These are phyloP conservation scores for Backusella australiensis DNA, from an alignment of 192 early-diverging fungal species.

Conservation along the genomic window DNA sequence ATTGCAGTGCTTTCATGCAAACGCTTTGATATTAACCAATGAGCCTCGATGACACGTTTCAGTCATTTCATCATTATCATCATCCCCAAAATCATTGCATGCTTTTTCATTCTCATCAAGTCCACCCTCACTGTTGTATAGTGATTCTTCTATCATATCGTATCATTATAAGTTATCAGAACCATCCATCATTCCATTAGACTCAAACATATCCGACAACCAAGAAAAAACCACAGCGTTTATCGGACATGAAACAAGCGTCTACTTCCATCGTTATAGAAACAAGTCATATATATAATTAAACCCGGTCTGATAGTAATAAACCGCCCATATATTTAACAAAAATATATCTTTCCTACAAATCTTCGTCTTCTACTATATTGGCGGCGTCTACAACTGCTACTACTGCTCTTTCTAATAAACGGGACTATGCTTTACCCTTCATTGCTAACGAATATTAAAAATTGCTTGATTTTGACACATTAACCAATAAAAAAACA, in stretches of 20 bases:
- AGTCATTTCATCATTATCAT: neutral
- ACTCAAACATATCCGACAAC: neutral
- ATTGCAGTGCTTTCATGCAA: neutral
- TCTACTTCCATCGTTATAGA: neutral
- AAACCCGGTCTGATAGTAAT: neutral
- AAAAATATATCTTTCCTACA: neutral
- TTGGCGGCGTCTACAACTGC: slow-evolving; percentile 7
- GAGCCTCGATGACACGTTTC: neutral
- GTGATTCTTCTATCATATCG: neutral
- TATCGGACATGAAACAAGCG: neutral
- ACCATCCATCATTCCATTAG: neutral
- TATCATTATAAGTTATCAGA: neutral
- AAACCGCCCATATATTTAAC: neutral
- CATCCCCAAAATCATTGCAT: neutral
- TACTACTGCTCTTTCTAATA: neutral
- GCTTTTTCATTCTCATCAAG: neutral
- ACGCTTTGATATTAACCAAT: neutral
- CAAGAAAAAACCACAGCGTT: neutral
- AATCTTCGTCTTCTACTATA: neutral
- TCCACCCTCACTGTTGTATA: neutral
- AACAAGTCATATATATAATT: neutral
- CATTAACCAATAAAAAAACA: neutral
- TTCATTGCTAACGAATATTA: neutral
- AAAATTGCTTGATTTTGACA: neutral
- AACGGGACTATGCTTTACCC: neutral